Evolutionary conservation across 148 eudicot genomes (phyloP).

Genomic region (Chenopodium album): DNA sequence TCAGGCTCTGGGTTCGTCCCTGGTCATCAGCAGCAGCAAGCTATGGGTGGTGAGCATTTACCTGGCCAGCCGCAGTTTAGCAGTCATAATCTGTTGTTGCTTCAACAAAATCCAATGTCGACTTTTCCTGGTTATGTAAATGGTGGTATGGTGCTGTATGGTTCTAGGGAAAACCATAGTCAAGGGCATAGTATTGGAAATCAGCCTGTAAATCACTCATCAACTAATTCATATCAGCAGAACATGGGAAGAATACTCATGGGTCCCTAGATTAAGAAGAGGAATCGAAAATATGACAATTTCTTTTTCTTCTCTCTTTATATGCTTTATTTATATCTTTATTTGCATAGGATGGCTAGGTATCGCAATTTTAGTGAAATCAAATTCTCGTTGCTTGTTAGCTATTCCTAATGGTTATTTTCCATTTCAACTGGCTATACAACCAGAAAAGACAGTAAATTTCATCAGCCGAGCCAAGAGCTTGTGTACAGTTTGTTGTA

Average conservation of each 20-base stretch:
- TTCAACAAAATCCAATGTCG: constrained; percentile 43
- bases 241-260: constrained; percentile 64
- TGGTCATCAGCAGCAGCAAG: constrained; percentile 36
- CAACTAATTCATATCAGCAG: constrained; percentile 56
- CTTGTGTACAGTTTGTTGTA: constrained; percentile 34
- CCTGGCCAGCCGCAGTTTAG: constrained; percentile 38
- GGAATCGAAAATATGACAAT: constrained; percentile 17
- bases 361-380: constrained; percentile 11
- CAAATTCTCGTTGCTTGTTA: constrained; percentile 17
- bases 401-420: constrained; percentile 15
- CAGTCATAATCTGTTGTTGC: constrained; percentile 36
- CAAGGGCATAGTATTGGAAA: constrained; percentile 50
- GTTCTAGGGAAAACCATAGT: constrained; percentile 54
- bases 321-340: constrained; percentile 7
- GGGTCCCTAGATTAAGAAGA: constrained; percentile 51
- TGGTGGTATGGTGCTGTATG: constrained; percentile 55
- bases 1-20: constrained; percentile 38
- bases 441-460: constrained; percentile 18
- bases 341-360: constrained; percentile 25
- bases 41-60: constrained; percentile 31
- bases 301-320: background rate
- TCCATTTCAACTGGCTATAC: constrained; percentile 21
- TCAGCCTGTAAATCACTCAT: constrained; percentile 54
- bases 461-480: constrained; percentile 13
- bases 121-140: constrained; percentile 56